These are phyloP conservation scores for Yamadazyma atmosphaerica DNA, from an alignment of 1,139 yeast species.

Conservation along the genomic window DNA sequence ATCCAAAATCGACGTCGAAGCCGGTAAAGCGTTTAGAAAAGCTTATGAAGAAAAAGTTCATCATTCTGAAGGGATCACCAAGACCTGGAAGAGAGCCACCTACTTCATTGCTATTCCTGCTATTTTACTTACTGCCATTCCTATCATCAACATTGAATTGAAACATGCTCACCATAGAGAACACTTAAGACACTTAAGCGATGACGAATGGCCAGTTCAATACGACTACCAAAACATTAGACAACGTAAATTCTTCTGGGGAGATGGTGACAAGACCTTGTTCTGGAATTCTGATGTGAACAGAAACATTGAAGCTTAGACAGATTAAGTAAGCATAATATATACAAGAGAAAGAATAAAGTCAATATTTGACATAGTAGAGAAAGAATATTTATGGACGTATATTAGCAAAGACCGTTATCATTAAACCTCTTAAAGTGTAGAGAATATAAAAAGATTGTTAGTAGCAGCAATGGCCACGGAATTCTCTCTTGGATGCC, in stretches of 20 bases:
- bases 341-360: background rate
- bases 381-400: too few relatives aligned
- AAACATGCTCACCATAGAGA: conserved; percentile 89
- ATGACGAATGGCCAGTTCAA: conserved; percentile 90
- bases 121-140: conserved; percentile 70
- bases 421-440: too few relatives aligned
- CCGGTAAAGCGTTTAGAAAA: conserved; percentile 46
- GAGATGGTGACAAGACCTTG: conserved; percentile 94
- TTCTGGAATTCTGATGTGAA: conserved; percentile 95
- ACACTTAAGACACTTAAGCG: conserved; percentile 73
- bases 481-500: conserved; percentile 97
- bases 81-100: conserved; percentile 84
- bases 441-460: conserved; percentile 79
- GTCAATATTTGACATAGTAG: too few relatives aligned
- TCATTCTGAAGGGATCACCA: conserved; percentile 77
- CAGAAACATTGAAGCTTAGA: conserved; percentile 63
- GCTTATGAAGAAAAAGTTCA: conserved; percentile 59
- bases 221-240: conserved; percentile 91
- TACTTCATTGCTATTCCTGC: conserved; percentile 81
- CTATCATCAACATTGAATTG: conserved; percentile 76
- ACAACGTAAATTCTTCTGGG: conserved; percentile 91
- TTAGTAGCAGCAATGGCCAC: conserved; percentile 99
- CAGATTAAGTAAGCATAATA: background rate
- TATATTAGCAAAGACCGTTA: too few relatives aligned
- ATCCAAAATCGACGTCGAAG: conserved; percentile 33